Conservation (phyloP, 1,284 basidiomycete species). For the Amylostereum chailletii region DNA sequence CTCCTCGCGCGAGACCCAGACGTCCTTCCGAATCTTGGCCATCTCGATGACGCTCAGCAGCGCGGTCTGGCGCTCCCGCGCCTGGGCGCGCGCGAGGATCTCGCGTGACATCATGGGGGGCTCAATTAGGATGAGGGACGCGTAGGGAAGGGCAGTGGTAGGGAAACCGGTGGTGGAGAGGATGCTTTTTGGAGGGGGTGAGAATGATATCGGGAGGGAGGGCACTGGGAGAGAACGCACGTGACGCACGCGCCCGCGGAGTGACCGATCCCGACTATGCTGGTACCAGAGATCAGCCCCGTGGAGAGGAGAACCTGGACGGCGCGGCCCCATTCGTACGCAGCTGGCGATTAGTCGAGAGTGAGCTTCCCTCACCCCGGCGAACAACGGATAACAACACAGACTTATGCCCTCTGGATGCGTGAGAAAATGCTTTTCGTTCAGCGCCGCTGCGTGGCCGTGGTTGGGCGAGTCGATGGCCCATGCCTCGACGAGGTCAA, state of each 20-base stretch:
- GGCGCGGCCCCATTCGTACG: slow-evolving; percentile 1
- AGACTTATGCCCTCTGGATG: neutral
- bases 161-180: neutral
- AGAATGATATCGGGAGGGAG: neutral
- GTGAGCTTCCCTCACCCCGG: too few species aligned
- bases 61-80: neutral
- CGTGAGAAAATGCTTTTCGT: neutral
- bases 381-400: too few species aligned
- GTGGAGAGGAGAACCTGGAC: slow-evolving; percentile 4
- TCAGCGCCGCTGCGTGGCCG: slow-evolving; percentile 6
- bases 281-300: slow-evolving; percentile 4
- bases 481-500: slow-evolving; percentile 9
- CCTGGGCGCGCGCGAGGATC: neutral
- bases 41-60: neutral
- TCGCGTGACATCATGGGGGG: neutral
- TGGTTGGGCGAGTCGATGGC: slow-evolving; percentile 9
- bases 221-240: neutral
- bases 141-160: neutral
- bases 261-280: slow-evolving; percentile 6
- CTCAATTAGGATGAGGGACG: neutral
- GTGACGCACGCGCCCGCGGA: slow-evolving; percentile 5
- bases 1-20: neutral
- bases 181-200: neutral
- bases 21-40: neutral
- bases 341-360: neutral